Base-by-base conservation (phyloP, 2,329 filamentous ascomycete genomes). In the Diplodia sapinea region DNA sequence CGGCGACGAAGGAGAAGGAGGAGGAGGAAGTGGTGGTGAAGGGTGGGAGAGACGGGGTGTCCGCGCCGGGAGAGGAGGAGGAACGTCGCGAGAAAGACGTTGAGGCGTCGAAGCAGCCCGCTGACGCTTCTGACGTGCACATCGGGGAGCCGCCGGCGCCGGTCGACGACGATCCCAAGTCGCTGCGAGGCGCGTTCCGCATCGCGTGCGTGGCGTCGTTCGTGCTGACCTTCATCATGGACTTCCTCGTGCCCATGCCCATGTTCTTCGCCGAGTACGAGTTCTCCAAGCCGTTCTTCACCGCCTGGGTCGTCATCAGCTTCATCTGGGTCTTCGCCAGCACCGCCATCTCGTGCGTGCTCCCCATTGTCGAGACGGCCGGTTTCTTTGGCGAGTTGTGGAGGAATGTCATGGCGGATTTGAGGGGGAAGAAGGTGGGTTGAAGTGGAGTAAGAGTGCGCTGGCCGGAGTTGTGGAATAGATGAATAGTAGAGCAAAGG, bases 311-410 rank as follows among this genome's bases (percentile, higher is more conserved):
- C 7, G 75, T 82, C 0, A 71, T 81, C 17, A 76, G 75, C 47
- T 81, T 82, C 63, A 72, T 79, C 13, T 82, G 80, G 80, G 78
- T 81, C 2, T 82, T 82, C 74, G 71, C 70, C 8, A 76, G 74
- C 20, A 78, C 77, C 68, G 75, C 74, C 1, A 79, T 82, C 23
- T 80, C 76, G 67, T 78, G 78, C 23, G 72, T 81, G 4, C 72
- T 82, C 69, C 81, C 81, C 1, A 73, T 82, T 3, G 80, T 78
- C 72, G 80, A 82, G 74, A 80, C 79, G 29, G 74, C 75, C 23
- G 72, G 69, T 0, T 79, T 79, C 61, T 75, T 75, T 66, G 70
- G 38, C 38, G 71, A 68, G 63, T 33, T 75, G 12, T 63, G 69
- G 33, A 50, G 54, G 59, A 70, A 64, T 56, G 68, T 74, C 20